Evolutionary conservation across 2,329 filamentous ascomycete genomes (phyloP).

Genomic region (Sporothrix humicola): DNA sequence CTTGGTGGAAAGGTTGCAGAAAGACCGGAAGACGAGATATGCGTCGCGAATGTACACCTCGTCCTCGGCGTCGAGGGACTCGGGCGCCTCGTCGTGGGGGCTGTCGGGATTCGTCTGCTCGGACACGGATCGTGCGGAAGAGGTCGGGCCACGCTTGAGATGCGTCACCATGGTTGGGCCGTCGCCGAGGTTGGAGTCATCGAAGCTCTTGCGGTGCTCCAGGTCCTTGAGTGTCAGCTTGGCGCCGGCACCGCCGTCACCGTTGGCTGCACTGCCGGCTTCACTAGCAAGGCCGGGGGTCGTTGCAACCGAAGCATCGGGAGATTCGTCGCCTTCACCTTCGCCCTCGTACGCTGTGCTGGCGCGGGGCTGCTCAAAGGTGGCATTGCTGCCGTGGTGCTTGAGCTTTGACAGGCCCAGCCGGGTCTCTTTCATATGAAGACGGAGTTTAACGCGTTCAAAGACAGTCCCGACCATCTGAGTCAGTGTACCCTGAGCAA

Average conservation of each 20-base stretch:
- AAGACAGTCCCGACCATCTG: slow-evolving; percentile 99
- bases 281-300: slow-evolving; percentile 40
- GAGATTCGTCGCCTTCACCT: slow-evolving; percentile 47
- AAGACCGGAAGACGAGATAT: slow-evolving; percentile 94
- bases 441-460: slow-evolving; percentile 83
- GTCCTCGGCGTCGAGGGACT: slow-evolving; percentile 75
- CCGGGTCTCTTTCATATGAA: slow-evolving; percentile 86
- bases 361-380: slow-evolving; percentile 52
- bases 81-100: slow-evolving; percentile 60
- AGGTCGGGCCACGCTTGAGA: slow-evolving; percentile 53
- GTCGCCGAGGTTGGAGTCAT: slow-evolving; percentile 70
- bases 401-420: slow-evolving; percentile 61
- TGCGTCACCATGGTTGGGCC: slow-evolving; percentile 71
- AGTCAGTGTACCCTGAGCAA: slow-evolving; percentile 93
- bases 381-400: slow-evolving; percentile 58
- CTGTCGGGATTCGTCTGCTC: slow-evolving; percentile 63
- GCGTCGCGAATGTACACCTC: slow-evolving; percentile 97
- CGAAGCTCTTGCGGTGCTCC: slow-evolving; percentile 71
- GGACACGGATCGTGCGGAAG: slow-evolving; percentile 53
- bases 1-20: slow-evolving; percentile 97
- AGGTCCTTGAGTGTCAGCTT: slow-evolving; percentile 71
- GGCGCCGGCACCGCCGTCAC: slow-evolving; percentile 44
- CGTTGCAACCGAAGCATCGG: slow-evolving; percentile 44
- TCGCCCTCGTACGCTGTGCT: slow-evolving; percentile 40
- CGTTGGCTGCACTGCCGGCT: neutral